phyloP scores from a whole-genome alignment of 345 rosid species.

The Rhizophora apiculata region DNA sequence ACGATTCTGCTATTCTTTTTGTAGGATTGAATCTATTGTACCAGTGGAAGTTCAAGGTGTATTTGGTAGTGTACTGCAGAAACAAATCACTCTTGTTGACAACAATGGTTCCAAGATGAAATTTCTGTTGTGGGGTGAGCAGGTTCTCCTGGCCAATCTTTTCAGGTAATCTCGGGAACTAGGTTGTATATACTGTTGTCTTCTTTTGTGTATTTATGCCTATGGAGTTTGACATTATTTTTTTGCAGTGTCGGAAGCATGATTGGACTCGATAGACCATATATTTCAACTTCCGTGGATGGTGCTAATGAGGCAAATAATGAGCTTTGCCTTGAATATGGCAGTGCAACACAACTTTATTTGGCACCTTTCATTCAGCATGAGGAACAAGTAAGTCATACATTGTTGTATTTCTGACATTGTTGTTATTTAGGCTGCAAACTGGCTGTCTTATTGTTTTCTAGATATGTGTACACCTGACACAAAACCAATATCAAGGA shows the following conservation, averaged over 20 bases:
- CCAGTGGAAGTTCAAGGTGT: constrained; percentile 59
- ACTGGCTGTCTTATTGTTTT: constrained; percentile 17
- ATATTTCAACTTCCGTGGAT: constrained; percentile 54
- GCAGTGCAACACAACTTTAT: constrained; percentile 85
- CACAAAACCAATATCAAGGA: constrained; percentile 67
- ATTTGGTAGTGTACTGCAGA: constrained; percentile 49
- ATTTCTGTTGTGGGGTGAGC: constrained; percentile 91
- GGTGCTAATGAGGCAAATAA: constrained; percentile 50
- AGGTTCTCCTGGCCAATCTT: constrained; percentile 70
- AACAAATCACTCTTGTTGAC: constrained; percentile 68
- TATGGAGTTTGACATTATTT: constrained; percentile 8
- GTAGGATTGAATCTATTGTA: constrained; percentile 83
- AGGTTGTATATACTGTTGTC: constrained; percentile 9
- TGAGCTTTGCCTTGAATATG: constrained; percentile 85
- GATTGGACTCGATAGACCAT: constrained; percentile 90
- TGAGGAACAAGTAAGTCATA: constrained; percentile 62
- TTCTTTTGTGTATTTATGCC: constrained; percentile 15
- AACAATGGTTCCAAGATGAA: constrained; percentile 58
- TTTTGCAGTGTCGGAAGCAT: constrained; percentile 71
- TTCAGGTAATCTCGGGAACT: constrained; percentile 58
- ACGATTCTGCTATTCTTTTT: constrained; percentile 5
- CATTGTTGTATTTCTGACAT: constrained; percentile 2
- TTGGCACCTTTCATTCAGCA: constrained; percentile 73
- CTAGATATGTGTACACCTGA: constrained; percentile 64
- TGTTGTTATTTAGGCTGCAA: constrained; percentile 12